Conservation (phyloP, 768 basidiomycete genomes). For the Hypholoma fasciculare region DNA sequence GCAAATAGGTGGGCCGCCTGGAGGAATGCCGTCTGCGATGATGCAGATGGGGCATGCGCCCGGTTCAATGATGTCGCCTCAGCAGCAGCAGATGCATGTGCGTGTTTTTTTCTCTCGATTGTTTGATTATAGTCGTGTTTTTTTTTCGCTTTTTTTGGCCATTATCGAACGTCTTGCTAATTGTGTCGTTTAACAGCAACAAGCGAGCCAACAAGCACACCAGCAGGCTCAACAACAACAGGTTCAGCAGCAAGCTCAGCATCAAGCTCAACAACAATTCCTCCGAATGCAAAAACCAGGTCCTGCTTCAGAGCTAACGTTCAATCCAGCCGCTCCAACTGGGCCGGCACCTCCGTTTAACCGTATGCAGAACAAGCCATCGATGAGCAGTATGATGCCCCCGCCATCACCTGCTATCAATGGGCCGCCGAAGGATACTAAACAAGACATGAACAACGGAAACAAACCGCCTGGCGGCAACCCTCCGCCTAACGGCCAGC, state of each 20-base stretch:
- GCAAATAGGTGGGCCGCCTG: constrained; percentile 4
- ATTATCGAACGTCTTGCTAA: no score
- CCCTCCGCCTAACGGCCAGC: constrained; percentile 6
- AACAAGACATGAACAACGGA: constrained; percentile 1
- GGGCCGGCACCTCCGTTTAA: constrained; percentile 6
- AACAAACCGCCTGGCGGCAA: constrained; percentile 1
- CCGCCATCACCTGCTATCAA: constrained; percentile 15
- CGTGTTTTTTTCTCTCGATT: not conserved
- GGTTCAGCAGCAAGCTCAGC: constrained; percentile 5
- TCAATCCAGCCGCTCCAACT: not conserved
- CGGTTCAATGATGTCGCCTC: constrained; percentile 6
- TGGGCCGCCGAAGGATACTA: constrained; percentile 14
- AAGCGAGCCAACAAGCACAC: not conserved
- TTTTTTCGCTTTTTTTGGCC: not conserved
- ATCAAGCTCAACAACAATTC: constrained; percentile 5
- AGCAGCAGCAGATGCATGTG: constrained; percentile 10
- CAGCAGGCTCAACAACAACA: constrained; percentile 4
- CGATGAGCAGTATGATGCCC: constrained; percentile 15
- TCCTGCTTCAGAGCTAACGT: not conserved
- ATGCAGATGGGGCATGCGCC: constrained; percentile 4
- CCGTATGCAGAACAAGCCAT: constrained; percentile 7
- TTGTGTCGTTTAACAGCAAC: no score
- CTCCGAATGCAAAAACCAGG: constrained; percentile 5
- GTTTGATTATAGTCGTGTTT: not conserved
- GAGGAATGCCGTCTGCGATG: not conserved